A percentile compares a stretch with the other conserved stretches of the same genome.
phyloP scores from a whole-genome alignment of 148 eudicot genomes.

The Suaeda aralocaspica region DNA sequence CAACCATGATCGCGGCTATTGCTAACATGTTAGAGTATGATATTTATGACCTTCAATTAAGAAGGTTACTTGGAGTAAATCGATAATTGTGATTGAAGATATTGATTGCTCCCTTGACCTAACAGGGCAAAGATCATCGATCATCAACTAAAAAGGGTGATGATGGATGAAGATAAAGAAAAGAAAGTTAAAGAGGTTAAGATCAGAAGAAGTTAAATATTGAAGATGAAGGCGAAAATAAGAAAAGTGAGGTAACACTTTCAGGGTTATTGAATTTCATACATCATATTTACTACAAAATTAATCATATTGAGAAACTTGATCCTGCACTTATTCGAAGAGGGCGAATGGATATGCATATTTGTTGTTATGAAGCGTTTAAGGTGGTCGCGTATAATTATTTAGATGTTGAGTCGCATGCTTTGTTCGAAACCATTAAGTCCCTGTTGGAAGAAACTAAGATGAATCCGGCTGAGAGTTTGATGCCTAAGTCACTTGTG shows the following conservation, averaged over 20 bases:
- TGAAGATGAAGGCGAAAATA: conserved; percentile 7
- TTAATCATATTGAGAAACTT: conserved; percentile 24
- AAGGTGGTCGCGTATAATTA: conserved; percentile 27
- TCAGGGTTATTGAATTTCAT: conserved; percentile 32
- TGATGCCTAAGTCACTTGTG: conserved; percentile 9
- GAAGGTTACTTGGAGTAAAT: conserved; percentile 33
- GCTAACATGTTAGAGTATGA: conserved; percentile 35
- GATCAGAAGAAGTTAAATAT: too few relatives aligned
- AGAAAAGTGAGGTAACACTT: conserved; percentile 25
- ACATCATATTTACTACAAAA: conserved; percentile 33
- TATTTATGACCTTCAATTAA: conserved; percentile 35
- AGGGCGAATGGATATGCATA: conserved; percentile 30
- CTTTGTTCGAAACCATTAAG: conserved; percentile 12
- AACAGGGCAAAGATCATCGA: conserved; percentile 22
- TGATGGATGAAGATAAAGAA: background rate
- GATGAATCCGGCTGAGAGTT: conserved; percentile 18
- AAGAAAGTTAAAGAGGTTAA: conserved; percentile 14
- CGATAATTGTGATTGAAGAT: conserved; percentile 38
- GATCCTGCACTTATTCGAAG: conserved; percentile 31
- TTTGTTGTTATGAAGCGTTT: conserved; percentile 28
- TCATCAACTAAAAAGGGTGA: background rate
- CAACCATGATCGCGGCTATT: conserved; percentile 38
- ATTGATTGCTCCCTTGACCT: conserved; percentile 43
- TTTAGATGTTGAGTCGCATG: conserved; percentile 8
- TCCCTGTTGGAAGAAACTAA: conserved; percentile 9